Base-by-base conservation (phyloP, 441 rosid species). In the Isatis lusitanica region DNA sequence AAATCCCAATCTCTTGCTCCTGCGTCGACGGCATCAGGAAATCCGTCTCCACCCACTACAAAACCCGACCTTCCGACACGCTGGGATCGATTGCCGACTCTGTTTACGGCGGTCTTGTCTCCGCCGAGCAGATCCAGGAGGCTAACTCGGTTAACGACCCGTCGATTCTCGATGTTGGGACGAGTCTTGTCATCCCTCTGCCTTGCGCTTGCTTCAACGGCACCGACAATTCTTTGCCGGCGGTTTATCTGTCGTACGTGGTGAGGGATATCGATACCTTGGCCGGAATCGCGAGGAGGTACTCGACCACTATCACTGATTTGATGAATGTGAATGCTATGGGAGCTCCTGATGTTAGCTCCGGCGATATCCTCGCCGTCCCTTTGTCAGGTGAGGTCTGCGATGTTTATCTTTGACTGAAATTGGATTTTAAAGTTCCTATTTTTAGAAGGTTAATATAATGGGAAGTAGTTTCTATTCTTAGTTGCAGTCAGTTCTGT, bases 311-410 rank as follows among this genome's bases (percentile, higher is more conserved):
- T 1, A 71, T 94, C 50, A 89, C 94, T 6, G 97, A 94, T 80
- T 91, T 94, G 89, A 94, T 90, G 96, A 89, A 91, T 85, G 98
- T 90, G 50, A 92, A 94, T 79, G 96, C 95, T 6, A 90, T 94
- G 97, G 98, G 95, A 70, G 87, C 85, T 76, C 70, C 88, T 30
- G 82, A 89, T n/a, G 83, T 91, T 68, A 85, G 79, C 55, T 80
- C 81, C 2, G 94, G 93, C 12, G 97, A 93, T 57, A 93, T 93
- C 43, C 83, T 93, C 53, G 86, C 96, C 7, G 94, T 90, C 44
- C 96, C 97, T 16, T 78, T 93, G 73, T 89, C 96, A 26, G 98
- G 98, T 91, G 70, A 68, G 63, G 28, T 18, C 72, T 26, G 38
- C 5, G 31, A 58, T 57, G 61, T 24, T 15, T 60, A 17, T 38